These are phyloP conservation scores for Sclerospora graminicola DNA, from an alignment of 352 stramenopile species.

Conservation along the genomic window DNA sequence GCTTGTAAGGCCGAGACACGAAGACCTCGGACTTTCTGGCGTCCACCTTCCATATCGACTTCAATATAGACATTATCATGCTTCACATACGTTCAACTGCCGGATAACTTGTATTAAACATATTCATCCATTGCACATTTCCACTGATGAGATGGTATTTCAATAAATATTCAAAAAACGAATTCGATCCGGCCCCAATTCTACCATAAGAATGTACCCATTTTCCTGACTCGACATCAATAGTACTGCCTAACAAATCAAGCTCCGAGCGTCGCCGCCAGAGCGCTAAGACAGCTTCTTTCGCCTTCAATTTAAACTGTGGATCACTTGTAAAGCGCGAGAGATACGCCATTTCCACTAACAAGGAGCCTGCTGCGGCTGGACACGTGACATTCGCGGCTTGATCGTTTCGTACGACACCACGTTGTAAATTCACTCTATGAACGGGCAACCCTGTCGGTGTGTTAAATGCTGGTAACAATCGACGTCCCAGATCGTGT, in stretches of 20 bases:
- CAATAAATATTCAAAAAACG: slow-evolving; percentile 97
- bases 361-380: slow-evolving; percentile 91
- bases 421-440: slow-evolving; percentile 89
- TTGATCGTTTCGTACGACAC: slow-evolving; percentile 23
- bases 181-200: slow-evolving; percentile 92
- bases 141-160: slow-evolving; percentile 96
- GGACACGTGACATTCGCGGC: slow-evolving; percentile 81
- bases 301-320: slow-evolving; percentile 51
- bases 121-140: slow-evolving; percentile 85
- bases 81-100: slow-evolving; percentile 73
- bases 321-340: slow-evolving; percentile 62
- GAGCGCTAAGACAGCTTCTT: slow-evolving; percentile 56
- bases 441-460: slow-evolving; percentile 92
- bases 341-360: slow-evolving; percentile 94
- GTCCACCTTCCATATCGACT: slow-evolving; percentile 80
- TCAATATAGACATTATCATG: slow-evolving; percentile 72
- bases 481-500: slow-evolving; percentile 88
- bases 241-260: slow-evolving; percentile 92
- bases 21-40: slow-evolving; percentile 37
- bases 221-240: slow-evolving; percentile 85
- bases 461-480: slow-evolving; percentile 96
- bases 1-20: slow-evolving; percentile 87
- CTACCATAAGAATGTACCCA: slow-evolving; percentile 71
- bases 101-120: slow-evolving; percentile 84
- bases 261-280: slow-evolving; percentile 69